A percentile compares a stretch with the other conserved stretches of the same genome.
These are phyloP conservation scores for Akebia trifoliata DNA, from an alignment of 164 flowering plant genomes.

Conservation along the genomic window DNA sequence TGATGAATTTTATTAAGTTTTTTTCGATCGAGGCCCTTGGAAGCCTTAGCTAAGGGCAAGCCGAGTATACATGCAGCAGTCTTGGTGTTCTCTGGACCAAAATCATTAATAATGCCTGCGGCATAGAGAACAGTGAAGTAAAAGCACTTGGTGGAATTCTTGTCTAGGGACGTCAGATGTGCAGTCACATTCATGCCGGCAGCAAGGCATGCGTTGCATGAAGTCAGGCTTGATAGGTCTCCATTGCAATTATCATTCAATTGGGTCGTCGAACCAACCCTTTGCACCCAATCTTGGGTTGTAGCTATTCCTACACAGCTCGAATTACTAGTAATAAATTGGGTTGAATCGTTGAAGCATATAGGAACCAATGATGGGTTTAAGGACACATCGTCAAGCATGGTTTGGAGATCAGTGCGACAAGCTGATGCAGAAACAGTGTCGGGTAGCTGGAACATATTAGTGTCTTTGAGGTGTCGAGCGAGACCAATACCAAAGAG, in stretches of 20 bases:
- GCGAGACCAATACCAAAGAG: slow-evolving; percentile 24
- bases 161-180: slow-evolving; percentile 19
- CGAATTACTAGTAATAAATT: slow-evolving; percentile 14
- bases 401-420: slow-evolving; percentile 19
- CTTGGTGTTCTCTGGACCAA: slow-evolving; percentile 21
- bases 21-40: neutral
- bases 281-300: slow-evolving; percentile 25
- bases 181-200: slow-evolving; percentile 27
- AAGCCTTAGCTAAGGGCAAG: slow-evolving; percentile 2
- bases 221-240: slow-evolving; percentile 17
- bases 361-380: slow-evolving; percentile 12
- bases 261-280: slow-evolving; percentile 18
- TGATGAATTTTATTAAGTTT: slow-evolving; percentile 14
- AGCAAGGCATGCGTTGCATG: slow-evolving; percentile 26
- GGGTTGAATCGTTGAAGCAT: slow-evolving; percentile 21
- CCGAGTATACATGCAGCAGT: slow-evolving; percentile 27
- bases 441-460: slow-evolving; percentile 24
- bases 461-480: slow-evolving; percentile 19
- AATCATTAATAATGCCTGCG: slow-evolving; percentile 28
- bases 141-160: slow-evolving; percentile 25
- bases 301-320: slow-evolving; percentile 25
- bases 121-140: slow-evolving; percentile 31
- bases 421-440: slow-evolving; percentile 21
- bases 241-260: slow-evolving; percentile 18
- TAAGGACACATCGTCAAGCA: slow-evolving; percentile 15